Evolutionary conservation across 2,329 filamentous ascomycete species (phyloP).

Genomic region (Arthroderma uncinatum): DNA sequence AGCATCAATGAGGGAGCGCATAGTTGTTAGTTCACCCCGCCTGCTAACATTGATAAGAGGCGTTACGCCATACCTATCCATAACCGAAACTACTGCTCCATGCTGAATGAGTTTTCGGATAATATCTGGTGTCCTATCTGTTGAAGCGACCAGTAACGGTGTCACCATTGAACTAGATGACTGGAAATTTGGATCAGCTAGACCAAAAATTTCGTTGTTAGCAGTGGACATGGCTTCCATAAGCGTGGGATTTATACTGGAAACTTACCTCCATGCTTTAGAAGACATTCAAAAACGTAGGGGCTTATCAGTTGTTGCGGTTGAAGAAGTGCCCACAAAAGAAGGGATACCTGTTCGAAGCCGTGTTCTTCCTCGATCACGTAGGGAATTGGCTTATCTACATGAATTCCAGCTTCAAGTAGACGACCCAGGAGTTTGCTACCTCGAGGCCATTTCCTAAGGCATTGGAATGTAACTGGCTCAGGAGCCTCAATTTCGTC

Average conservation of each 20-base stretch:
- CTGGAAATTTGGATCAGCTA: constrained; percentile 48
- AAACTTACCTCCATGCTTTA: constrained; percentile 37
- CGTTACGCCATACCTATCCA: constrained; percentile 47
- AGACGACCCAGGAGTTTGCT: constrained; percentile 42
- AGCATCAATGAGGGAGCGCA: constrained; percentile 43
- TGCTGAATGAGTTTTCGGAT: constrained; percentile 47
- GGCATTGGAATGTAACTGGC: constrained; percentile 43
- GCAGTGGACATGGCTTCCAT: constrained; percentile 8
- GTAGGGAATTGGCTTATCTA: constrained; percentile 42
- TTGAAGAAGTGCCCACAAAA: constrained; percentile 52
- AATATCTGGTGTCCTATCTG: constrained; percentile 45
- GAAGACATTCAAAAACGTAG: constrained; percentile 45
- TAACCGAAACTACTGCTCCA: constrained; percentile 49
- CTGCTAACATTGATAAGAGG: constrained; percentile 50
- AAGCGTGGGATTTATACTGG: not conserved
- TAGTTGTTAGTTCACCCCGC: constrained; percentile 44
- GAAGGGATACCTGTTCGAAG: constrained; percentile 45
- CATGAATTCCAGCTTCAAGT: constrained; percentile 48
- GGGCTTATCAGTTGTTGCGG: constrained; percentile 53
- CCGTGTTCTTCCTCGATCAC: constrained; percentile 40
- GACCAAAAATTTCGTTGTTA: constrained; percentile 8
- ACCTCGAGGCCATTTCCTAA: constrained; percentile 47
- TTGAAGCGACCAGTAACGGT: constrained; percentile 50
- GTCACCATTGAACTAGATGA: constrained; percentile 44
- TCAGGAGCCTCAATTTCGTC: constrained; percentile 36